These are phyloP conservation scores for Dipodascopsis uninucleata DNA, from an alignment of 805 yeast species.

Conservation along the genomic window DNA sequence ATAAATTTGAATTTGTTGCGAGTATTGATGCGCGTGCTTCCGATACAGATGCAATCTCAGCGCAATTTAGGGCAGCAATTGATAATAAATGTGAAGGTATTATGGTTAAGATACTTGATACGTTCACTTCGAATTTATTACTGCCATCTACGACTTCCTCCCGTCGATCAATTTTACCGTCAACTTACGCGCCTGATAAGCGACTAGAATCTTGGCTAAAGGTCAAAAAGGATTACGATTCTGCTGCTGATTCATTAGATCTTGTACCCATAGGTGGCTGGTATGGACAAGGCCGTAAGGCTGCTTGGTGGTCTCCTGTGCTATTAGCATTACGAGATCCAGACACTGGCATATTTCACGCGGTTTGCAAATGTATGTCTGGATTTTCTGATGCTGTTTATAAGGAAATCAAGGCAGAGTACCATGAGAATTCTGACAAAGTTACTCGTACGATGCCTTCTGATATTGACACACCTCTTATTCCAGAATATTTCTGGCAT, in stretches of 20 bases:
- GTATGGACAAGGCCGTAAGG: slow-evolving; percentile 31
- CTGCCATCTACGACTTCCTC: background rate
- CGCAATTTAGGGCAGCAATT: slow-evolving; percentile 21
- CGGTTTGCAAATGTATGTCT: slow-evolving; percentile 32
- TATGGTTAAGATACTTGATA: slow-evolving; percentile 31
- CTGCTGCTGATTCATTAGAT: slow-evolving; percentile 29
- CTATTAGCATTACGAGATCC: slow-evolving; percentile 30
- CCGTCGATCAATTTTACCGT: slow-evolving; percentile 11
- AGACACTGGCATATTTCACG: slow-evolving; percentile 24
- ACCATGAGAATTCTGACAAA: slow-evolving; percentile 14
- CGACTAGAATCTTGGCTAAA: slow-evolving; percentile 32
- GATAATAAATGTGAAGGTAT: slow-evolving; percentile 29
- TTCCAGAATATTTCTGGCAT: slow-evolving; percentile 25
- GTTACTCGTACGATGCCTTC: slow-evolving; percentile 3
- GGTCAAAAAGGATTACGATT: slow-evolving; percentile 31
- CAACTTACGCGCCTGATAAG: slow-evolving; percentile 30
- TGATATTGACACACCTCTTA: slow-evolving; percentile 26
- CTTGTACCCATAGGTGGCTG: slow-evolving; percentile 32
- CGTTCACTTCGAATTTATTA: too few species aligned
- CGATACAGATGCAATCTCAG: slow-evolving; percentile 18
- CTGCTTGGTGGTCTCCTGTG: slow-evolving; percentile 31
- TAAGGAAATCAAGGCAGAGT: slow-evolving; percentile 22
- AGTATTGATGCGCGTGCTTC: slow-evolving; percentile 22
- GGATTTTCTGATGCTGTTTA: slow-evolving; percentile 31
- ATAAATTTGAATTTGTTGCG: slow-evolving; percentile 19